These are phyloP conservation scores for Pseudogymnoascus destructans DNA, from an alignment of 2,329 filamentous ascomycete genomes.

Conservation along the genomic window DNA sequence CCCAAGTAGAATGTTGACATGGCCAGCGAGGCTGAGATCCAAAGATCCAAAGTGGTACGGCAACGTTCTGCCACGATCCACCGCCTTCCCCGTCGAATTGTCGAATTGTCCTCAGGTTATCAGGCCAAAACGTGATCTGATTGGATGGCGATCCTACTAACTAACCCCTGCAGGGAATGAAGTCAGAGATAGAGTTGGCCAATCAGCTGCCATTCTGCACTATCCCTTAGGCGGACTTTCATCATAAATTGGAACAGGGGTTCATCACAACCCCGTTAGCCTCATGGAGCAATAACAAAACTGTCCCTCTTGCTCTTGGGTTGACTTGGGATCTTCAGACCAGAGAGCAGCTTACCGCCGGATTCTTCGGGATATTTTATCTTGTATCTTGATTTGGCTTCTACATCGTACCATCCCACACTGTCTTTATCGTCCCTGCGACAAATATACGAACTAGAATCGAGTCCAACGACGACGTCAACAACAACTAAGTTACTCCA, in stretches of 20 bases:
- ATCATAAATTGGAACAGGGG: neutral
- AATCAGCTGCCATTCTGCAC: neutral
- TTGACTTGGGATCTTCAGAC: neutral
- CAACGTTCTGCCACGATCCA: neutral
- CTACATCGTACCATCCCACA: neutral
- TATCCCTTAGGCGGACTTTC: neutral
- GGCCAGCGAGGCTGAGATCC: neutral
- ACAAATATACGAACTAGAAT: neutral
- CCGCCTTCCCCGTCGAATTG: neutral
- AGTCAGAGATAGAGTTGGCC: neutral
- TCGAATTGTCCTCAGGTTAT: neutral
- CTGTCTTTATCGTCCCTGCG: neutral
- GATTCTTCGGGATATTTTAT: neutral
- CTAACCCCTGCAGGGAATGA: neutral
- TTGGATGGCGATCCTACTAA: neutral
- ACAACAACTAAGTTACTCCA: slow-evolving; percentile 31
- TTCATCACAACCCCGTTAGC: neutral
- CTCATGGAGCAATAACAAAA: slow-evolving; percentile 3
- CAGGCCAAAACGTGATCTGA: neutral
- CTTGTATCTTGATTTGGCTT: neutral
- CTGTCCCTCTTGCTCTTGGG: slow-evolving; percentile 4
- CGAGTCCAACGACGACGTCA: slow-evolving; percentile 24
- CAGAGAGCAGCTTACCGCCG: neutral
- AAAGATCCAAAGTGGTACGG: neutral
- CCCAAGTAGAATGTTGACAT: neutral